These are phyloP conservation scores for Suillus luteus DNA, from an alignment of 768 basidiomycete species.

Conservation along the genomic window DNA sequence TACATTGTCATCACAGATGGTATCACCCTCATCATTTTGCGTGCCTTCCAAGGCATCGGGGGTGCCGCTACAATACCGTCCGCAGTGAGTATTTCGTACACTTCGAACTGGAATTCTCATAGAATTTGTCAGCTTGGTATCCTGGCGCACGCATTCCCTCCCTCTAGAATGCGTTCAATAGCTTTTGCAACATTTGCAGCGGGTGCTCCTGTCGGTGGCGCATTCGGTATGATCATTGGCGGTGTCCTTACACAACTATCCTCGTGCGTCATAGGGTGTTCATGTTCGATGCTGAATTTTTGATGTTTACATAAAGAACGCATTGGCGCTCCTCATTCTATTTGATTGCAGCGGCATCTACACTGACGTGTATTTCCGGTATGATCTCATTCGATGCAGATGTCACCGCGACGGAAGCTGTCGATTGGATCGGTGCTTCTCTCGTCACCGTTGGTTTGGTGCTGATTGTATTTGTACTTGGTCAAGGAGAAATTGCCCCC, in stretches of 20 bases:
- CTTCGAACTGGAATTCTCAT: constrained; percentile 9
- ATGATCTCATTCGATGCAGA: constrained; percentile 65
- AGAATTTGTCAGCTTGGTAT: constrained; percentile 62
- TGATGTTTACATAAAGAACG: constrained; percentile 17
- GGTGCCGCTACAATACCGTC: constrained; percentile 76
- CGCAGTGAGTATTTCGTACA: constrained; percentile 43
- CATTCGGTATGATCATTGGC: constrained; percentile 68
- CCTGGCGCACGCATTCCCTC: constrained; percentile 76
- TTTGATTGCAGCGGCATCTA: constrained; percentile 57
- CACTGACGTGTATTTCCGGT: constrained; percentile 54
- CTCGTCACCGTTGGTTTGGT: constrained; percentile 67
- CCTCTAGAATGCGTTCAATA: constrained; percentile 62
- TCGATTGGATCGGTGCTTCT: constrained; percentile 79
- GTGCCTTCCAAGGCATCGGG: constrained; percentile 80
- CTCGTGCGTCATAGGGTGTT: constrained; percentile 28
- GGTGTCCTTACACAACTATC: constrained; percentile 67
- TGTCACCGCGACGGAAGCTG: constrained; percentile 35
- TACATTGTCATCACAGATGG: constrained; percentile 40
- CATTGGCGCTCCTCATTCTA: constrained; percentile 75
- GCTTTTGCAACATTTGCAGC: constrained; percentile 86
- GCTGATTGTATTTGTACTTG: constrained; percentile 72
- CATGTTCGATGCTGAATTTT: background rate
- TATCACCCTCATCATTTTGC: constrained; percentile 63
- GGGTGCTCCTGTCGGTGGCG: constrained; percentile 81
- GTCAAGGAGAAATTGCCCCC: constrained; percentile 61